phyloP scores from a whole-genome alignment of 768 basidiomycete species.

The Crassisporium funariophilum region DNA sequence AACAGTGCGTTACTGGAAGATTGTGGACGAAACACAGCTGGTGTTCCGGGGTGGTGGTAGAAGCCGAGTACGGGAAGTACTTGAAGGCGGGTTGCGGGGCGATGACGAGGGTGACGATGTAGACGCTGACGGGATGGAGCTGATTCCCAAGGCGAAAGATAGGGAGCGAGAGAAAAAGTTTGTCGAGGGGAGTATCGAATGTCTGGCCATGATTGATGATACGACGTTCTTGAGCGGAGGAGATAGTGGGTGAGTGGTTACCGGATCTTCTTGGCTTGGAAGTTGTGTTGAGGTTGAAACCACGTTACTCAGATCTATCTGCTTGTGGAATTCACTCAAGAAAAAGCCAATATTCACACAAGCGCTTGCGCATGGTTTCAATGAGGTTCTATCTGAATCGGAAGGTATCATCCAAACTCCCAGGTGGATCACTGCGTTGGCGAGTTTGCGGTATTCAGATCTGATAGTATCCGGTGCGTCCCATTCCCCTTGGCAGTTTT shows the following conservation, averaged over 20 bases:
- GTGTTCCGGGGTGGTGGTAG: conserved; percentile 96
- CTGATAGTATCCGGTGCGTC: conserved; percentile 82
- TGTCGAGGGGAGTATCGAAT: conserved; percentile 90
- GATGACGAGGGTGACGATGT: conserved; percentile 53
- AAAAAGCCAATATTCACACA: conserved; percentile 94
- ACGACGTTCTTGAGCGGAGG: conserved; percentile 91
- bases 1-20: conserved; percentile 94
- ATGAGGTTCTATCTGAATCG: conserved; percentile 67
- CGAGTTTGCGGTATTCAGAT: conserved; percentile 85
- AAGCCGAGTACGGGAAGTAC: conserved; percentile 74
- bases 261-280: neutral
- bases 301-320: conserved; percentile 71
- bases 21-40: conserved; percentile 91
- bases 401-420: conserved; percentile 78
- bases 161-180: conserved; percentile 50
- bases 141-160: conserved; percentile 29
- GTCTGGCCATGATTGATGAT: conserved; percentile 95
- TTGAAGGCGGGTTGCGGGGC: conserved; percentile 76
- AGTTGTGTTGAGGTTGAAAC: neutral
- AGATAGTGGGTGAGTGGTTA: conserved; percentile 82
- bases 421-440: conserved; percentile 89
- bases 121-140: conserved; percentile 29
- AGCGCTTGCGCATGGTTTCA: conserved; percentile 84
- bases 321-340: conserved; percentile 87
- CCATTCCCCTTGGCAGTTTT: neutral